Conservation (phyloP, 106 monocot species). For the Allium sativum region DNA sequence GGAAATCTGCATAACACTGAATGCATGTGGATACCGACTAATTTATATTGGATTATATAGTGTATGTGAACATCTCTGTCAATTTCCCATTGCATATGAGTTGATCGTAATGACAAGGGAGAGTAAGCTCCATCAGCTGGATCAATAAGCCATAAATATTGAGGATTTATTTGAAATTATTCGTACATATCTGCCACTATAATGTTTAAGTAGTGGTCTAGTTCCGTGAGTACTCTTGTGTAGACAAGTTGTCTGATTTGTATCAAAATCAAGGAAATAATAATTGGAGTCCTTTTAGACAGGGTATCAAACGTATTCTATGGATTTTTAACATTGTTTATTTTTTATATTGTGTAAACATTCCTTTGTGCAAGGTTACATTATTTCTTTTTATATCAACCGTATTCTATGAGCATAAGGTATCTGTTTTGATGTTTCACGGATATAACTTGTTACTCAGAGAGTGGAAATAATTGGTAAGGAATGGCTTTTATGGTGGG, state of each 20-base stretch:
- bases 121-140: constrained; percentile 84
- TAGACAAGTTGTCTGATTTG: constrained; percentile 71
- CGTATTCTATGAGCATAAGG: too few species aligned
- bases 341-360: too few species aligned
- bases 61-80: neutral
- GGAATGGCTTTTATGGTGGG: too few species aligned
- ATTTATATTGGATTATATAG: neutral
- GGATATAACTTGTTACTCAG: too few species aligned
- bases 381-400: too few species aligned
- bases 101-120: constrained; percentile 27
- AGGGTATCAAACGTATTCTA: constrained; percentile 88
- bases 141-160: constrained; percentile 86
- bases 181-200: constrained; percentile 56
- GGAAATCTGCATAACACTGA: neutral
- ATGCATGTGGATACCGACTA: neutral
- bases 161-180: constrained; percentile 79
- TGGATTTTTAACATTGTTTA: too few species aligned
- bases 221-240: constrained; percentile 70
- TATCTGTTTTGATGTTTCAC: too few species aligned
- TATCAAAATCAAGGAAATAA: constrained; percentile 1
- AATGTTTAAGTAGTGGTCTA: constrained; percentile 84
- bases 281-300: constrained; percentile 10
- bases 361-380: too few species aligned
- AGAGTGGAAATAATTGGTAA: too few species aligned
- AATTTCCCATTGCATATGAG: neutral